These are phyloP conservation scores for Dioscorea dumetorum DNA, from an alignment of 106 monocot genomes.

Conservation along the genomic window DNA sequence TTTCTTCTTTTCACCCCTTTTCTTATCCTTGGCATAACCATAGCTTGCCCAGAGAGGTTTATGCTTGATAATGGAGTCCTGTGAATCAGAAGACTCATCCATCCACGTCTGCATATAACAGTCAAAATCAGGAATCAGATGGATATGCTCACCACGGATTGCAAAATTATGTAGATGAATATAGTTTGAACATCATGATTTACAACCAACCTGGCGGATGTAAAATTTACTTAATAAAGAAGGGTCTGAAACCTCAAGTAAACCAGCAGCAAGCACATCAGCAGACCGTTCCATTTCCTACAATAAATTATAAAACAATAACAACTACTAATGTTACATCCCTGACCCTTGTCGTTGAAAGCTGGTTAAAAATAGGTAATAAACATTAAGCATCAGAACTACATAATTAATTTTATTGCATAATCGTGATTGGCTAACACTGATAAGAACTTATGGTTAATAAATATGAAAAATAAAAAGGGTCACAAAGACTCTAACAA, in stretches of 20 bases:
- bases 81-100: slow-evolving; percentile 47
- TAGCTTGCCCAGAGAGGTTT: slow-evolving; percentile 79
- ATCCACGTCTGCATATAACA: slow-evolving; percentile 57
- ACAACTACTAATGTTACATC: too few relatives aligned
- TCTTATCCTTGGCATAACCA: slow-evolving; percentile 43
- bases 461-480: too few relatives aligned
- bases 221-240: slow-evolving; percentile 81
- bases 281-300: slow-evolving; percentile 99
- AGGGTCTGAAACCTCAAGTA: slow-evolving; percentile 93
- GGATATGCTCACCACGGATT: too few relatives aligned
- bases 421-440: too few relatives aligned
- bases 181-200: neutral
- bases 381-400: too few relatives aligned
- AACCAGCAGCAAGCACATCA: slow-evolving; percentile 94
- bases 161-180: too few relatives aligned
- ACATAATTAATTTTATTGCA: too few relatives aligned
- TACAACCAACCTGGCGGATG: slow-evolving; percentile 65
- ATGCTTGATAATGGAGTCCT: slow-evolving; percentile 77
- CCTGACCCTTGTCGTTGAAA: too few relatives aligned
- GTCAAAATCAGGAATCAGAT: too few relatives aligned
- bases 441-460: too few relatives aligned
- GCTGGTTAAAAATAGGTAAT: too few relatives aligned
- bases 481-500: too few relatives aligned
- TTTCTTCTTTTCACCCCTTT: slow-evolving; percentile 43
- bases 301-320: slow-evolving; percentile 5